Percentiles rank a stretch among this genome's conserved stretches.
These are phyloP conservation scores for Aspergillus pseudonomiae DNA, from an alignment of 2,329 filamentous ascomycete species.

Conservation along the genomic window DNA sequence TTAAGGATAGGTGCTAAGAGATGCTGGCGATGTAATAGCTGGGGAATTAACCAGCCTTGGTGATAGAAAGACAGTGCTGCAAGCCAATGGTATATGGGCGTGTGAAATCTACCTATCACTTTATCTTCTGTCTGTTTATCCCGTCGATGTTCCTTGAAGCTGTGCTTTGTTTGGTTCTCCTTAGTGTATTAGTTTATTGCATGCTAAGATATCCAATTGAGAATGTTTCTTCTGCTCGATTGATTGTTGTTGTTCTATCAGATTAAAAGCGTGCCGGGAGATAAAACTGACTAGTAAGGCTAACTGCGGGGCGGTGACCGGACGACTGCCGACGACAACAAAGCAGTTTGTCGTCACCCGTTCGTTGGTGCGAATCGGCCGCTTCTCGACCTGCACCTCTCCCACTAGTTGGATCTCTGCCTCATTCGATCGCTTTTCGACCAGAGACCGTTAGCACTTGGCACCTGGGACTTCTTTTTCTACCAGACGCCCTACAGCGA, in stretches of 20 bases:
- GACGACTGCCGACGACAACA: constrained; percentile 28
- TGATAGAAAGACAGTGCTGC: neutral
- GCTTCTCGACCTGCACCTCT: constrained; percentile 1
- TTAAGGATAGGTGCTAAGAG: constrained; percentile 47
- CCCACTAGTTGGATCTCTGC: neutral
- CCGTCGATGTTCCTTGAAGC: neutral
- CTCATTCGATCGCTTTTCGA: neutral
- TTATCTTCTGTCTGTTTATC: constrained; percentile 4
- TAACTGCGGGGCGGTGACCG: constrained; percentile 28
- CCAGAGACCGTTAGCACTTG: neutral
- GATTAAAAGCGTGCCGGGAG: neutral
- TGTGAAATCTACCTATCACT: neutral
- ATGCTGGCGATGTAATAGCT: neutral
- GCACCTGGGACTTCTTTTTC: neutral
- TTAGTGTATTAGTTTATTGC: constrained; percentile 14
- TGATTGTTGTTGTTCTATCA: constrained; percentile 2
- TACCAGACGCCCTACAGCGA: neutral
- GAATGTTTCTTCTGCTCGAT: neutral
- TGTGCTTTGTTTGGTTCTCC: neutral
- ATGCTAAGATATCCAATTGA: constrained; percentile 27
- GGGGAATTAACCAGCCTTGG: neutral
- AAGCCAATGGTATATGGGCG: neutral
- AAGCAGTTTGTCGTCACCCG: constrained; percentile 23
- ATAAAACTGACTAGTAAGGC: neutral
- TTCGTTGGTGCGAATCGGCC: constrained; percentile 6